These are phyloP conservation scores for Acanthamoeba sp. DNA, from an alignment of 208 protist genomes.

Conservation along the genomic window DNA sequence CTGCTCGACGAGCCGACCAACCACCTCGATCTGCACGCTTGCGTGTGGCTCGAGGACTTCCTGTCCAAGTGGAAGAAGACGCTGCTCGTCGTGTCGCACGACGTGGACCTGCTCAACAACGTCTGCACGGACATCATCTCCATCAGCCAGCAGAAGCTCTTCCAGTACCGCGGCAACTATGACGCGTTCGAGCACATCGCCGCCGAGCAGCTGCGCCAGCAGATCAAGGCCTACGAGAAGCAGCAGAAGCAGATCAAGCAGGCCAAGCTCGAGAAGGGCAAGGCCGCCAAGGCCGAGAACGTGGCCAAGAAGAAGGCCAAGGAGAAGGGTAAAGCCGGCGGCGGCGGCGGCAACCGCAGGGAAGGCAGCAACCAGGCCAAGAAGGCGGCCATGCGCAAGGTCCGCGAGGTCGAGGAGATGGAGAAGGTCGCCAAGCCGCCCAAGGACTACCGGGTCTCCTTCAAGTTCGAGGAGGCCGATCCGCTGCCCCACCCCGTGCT, in stretches of 20 bases:
- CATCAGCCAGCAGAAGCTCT: conserved; percentile 86
- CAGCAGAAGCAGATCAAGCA: conserved; percentile 85
- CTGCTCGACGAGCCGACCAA: conserved; percentile 95
- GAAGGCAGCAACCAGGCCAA: conserved; percentile 74
- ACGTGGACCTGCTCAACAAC: conserved; percentile 97
- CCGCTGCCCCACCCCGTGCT: conserved; percentile 94
- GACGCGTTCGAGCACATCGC: conserved; percentile 84
- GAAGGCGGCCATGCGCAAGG: conserved; percentile 70
- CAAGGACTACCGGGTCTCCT: conserved; percentile 73
- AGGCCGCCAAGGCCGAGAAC: conserved; percentile 70
- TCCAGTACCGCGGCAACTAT: conserved; percentile 90
- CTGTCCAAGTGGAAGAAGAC: conserved; percentile 95
- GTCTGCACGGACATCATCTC: conserved; percentile 91
- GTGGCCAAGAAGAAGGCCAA: conserved; percentile 65
- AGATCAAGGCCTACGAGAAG: conserved; percentile 88
- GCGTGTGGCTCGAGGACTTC: conserved; percentile 97
- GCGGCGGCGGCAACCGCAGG: conserved; percentile 53
- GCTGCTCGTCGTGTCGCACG: conserved; percentile 97
- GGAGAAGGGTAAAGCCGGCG: conserved; percentile 59
- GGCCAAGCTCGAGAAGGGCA: conserved; percentile 73
- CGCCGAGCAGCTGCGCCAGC: conserved; percentile 79
- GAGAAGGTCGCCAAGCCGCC: conserved; percentile 66
- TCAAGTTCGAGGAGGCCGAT: conserved; percentile 82
- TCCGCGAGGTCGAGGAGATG: conserved; percentile 81
- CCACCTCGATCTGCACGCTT: conserved; percentile 96